Conservation (phyloP, 1,139 yeast genomes). For the Taphrina pruni region DNA sequence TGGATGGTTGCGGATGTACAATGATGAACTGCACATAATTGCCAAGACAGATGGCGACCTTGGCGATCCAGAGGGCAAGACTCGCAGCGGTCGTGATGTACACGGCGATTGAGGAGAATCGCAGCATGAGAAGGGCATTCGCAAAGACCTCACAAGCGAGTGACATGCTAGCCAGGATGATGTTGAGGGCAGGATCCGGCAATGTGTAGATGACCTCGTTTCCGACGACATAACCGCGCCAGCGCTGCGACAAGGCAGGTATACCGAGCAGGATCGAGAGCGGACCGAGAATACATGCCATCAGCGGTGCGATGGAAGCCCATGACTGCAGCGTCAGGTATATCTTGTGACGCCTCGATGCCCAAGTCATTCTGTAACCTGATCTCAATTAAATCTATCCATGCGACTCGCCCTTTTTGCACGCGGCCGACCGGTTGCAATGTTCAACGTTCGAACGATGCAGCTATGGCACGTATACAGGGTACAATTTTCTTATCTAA, state of each 20-base stretch:
- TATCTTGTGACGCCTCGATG: slow-evolving; percentile 14
- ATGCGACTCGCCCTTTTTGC: too few species aligned
- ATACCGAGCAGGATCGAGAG: slow-evolving; percentile 25
- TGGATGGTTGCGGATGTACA: slow-evolving; percentile 14
- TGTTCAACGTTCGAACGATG: too few species aligned
- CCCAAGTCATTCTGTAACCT: background rate
- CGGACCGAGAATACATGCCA: slow-evolving; percentile 26
- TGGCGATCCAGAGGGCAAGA: slow-evolving; percentile 17
- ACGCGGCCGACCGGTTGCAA: too few species aligned
- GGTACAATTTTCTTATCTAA: background rate
- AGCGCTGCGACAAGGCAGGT: slow-evolving; percentile 29
- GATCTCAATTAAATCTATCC: background rate
- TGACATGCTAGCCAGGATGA: slow-evolving; percentile 19
- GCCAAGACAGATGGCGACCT: slow-evolving; percentile 23
- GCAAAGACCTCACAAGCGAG: slow-evolving; percentile 25
- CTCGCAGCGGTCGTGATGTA: slow-evolving; percentile 14
- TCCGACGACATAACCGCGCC: slow-evolving; percentile 25
- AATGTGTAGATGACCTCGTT: slow-evolving; percentile 17
- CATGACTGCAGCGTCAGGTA: slow-evolving; percentile 29
- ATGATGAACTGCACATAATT: slow-evolving; percentile 24
- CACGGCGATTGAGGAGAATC: slow-evolving; percentile 21
- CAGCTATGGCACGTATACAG: background rate
- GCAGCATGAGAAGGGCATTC: slow-evolving; percentile 16
- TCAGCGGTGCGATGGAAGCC: slow-evolving; percentile 26
- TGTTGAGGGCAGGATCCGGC: slow-evolving; percentile 27